Evolutionary conservation across 2,329 filamentous ascomycete species (phyloP).

Genomic region (Aureobasidium sp.): DNA sequence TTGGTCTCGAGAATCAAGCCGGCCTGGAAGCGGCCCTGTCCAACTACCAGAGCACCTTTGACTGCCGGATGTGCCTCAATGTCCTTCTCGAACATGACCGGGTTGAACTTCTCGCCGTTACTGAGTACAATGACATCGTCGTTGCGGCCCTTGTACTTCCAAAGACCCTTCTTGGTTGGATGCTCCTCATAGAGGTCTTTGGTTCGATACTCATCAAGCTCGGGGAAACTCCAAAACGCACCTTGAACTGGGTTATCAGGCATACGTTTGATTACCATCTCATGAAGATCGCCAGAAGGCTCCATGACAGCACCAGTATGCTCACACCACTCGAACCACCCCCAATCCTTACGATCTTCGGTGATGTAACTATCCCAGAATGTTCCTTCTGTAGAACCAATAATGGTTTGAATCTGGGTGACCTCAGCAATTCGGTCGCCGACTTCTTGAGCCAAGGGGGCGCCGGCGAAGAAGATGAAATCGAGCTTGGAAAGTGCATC

Average conservation of each 20-base stretch:
- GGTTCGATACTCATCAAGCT: slow-evolving; percentile 24
- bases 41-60: slow-evolving; percentile 29
- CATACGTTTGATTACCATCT: slow-evolving; percentile 32
- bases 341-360: slow-evolving; percentile 17
- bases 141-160: slow-evolving; percentile 24
- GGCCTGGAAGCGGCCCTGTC: slow-evolving; percentile 26
- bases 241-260: slow-evolving; percentile 25
- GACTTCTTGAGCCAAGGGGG: slow-evolving; percentile 16
- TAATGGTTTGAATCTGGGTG: slow-evolving; percentile 12
- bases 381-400: slow-evolving; percentile 18
- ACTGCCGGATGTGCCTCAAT: slow-evolving; percentile 25
- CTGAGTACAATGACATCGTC: slow-evolving; percentile 28
- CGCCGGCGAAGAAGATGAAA: slow-evolving; percentile 18
- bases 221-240: slow-evolving; percentile 28
- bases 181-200: slow-evolving; percentile 27
- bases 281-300: slow-evolving; percentile 25
- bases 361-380: slow-evolving; percentile 19
- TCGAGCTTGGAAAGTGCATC: slow-evolving; percentile 14
- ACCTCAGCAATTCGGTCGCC: slow-evolving; percentile 16
- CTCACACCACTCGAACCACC: slow-evolving; percentile 22
- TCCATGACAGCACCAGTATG: slow-evolving; percentile 17
- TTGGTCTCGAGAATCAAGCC: slow-evolving; percentile 28
- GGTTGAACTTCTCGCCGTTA: slow-evolving; percentile 29
- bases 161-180: slow-evolving; percentile 23
- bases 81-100: slow-evolving; percentile 21